Evolutionary conservation across 495 filamentous ascomycete species (phyloP).

Genomic region (Penicillium chermesinum): DNA sequence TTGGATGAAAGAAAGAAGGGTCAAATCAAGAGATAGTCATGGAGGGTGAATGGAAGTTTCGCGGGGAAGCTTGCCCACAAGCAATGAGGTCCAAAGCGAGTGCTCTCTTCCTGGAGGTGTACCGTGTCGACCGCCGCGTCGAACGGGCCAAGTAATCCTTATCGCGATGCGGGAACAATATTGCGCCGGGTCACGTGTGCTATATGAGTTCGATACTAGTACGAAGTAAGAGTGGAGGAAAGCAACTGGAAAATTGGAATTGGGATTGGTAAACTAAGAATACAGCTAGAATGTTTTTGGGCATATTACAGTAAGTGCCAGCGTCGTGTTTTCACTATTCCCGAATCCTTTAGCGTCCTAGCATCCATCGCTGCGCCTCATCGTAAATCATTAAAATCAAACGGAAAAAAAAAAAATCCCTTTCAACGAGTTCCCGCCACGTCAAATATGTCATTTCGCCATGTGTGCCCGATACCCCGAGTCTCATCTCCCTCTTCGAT

Average conservation of each 20-base stretch:
- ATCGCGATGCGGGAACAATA: constrained; percentile 19
- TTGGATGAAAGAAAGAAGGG: too few species aligned
- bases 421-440: constrained; percentile 30
- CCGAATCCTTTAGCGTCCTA: background rate
- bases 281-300: background rate
- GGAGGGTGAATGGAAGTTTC: constrained; percentile 4
- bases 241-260: background rate
- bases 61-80: background rate
- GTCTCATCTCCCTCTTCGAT: constrained; percentile 51
- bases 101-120: background rate
- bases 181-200: constrained; percentile 19
- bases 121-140: background rate
- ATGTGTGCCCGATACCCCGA: constrained; percentile 40
- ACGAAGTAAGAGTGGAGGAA: background rate
- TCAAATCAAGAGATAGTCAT: constrained; percentile 9
- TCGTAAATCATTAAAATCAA: constrained; percentile 6
- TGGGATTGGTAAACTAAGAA: background rate
- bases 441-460: constrained; percentile 86
- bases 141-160: constrained; percentile 21
- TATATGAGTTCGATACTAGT: too few species aligned
- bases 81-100: constrained; percentile 1
- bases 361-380: background rate
- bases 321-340: background rate
- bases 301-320: background rate
- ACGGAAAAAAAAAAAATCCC: background rate